Base-by-base conservation (phyloP, 2,329 filamentous ascomycete genomes). In the Verticillium longisporum region DNA sequence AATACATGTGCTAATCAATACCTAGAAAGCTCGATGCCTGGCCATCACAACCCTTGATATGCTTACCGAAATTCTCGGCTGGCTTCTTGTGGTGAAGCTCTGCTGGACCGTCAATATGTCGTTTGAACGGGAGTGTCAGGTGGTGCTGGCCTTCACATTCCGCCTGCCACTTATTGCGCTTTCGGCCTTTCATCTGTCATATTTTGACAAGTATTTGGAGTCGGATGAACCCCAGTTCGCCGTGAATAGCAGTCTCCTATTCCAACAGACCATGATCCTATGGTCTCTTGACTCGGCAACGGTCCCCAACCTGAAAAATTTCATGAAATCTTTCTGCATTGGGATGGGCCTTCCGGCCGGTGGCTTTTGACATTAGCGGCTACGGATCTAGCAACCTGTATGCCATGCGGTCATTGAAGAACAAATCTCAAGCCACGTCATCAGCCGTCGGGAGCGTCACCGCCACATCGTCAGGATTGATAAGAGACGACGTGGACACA, bases 211-310 rank as follows among this genome's bases (percentile, higher is more conserved):
- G 10, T 66, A 66, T 33, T 33, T 57, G 5, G 55, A 6, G 3
- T 58, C 67, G 1, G 10, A 38, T 11, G 62, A 66, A 37, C 62
- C 65, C 6, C 65, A 64, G 14, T 62, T 67, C 37, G 55, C 55
- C 53, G 55, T 66, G 13, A 61, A 64, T 2, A 41, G 61, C 56
- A 64, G 61, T 15, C 56, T 67, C 1, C 57, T 67, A 1, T 32
- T 67, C 14, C 66, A 65, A 33, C 67, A 68, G 55, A 55, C 59
- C 26, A 65, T 66, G 57, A 53, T 68, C 6, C 41, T 61, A 6
- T 64, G 61, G 59, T 68, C 65, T 10, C 61, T 68, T 53, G 63
- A 66, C 14, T 68, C 65, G 11, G 66, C 66, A 7, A 68, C 64
- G 6, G 58, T 68, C 5, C 67, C 65, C 11, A 68, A 68, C 61